Evolutionary conservation across 1,139 yeast species (phyloP).

Genomic region (Ogataea hybrid): DNA sequence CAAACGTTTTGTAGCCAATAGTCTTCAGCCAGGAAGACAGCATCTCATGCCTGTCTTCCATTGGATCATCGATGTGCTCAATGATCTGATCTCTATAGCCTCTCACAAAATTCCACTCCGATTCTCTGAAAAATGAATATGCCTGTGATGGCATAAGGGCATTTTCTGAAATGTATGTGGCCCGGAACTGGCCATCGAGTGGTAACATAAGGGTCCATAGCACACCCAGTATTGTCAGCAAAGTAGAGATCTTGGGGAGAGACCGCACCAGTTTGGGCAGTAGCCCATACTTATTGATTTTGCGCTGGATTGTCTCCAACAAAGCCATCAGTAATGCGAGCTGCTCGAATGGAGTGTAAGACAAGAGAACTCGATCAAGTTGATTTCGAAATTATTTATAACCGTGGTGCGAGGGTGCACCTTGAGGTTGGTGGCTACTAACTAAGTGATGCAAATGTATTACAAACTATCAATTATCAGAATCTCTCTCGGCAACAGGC

Average conservation of each 20-base stretch:
- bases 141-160: conserved; percentile 98
- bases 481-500: background rate
- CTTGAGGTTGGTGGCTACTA: background rate
- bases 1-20: conserved; percentile 70
- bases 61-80: conserved; percentile 35
- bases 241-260: conserved; percentile 62
- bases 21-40: conserved; percentile 63
- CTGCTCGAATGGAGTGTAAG: too few species aligned
- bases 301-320: conserved; percentile 29
- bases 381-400: too few species aligned
- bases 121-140: conserved; percentile 84
- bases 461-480: conserved; percentile 3
- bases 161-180: conserved; percentile 89
- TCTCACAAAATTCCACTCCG: conserved; percentile 90
- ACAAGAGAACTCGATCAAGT: too few species aligned
- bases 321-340: conserved; percentile 27
- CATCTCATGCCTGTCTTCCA: conserved; percentile 41
- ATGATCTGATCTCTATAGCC: conserved; percentile 70
- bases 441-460: background rate
- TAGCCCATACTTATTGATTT: conserved; percentile 54
- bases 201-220: conserved; percentile 76
- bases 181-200: conserved; percentile 74
- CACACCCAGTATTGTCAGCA: conserved; percentile 56
- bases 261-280: conserved; percentile 53
- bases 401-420: background rate